phyloP scores from a whole-genome alignment of 768 basidiomycete species.

The Russula earlei region DNA sequence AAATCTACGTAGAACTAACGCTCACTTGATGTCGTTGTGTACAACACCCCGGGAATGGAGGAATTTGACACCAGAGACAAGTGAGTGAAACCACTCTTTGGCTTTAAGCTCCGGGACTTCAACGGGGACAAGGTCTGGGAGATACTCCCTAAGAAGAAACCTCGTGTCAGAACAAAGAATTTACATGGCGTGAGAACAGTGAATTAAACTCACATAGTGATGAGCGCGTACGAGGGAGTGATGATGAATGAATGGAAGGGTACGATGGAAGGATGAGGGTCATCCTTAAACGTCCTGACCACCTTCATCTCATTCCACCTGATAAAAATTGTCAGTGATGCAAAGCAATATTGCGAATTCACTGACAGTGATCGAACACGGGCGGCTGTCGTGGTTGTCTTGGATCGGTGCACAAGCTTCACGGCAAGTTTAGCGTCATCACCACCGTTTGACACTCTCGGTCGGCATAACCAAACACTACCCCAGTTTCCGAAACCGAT shows the following conservation, averaged over 20 bases:
- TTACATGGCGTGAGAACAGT: background rate
- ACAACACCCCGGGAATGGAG: constrained; percentile 77
- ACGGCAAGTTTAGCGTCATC: constrained; percentile 62
- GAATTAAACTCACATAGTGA: constrained; percentile 65
- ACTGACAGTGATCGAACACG: constrained; percentile 80
- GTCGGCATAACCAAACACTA: constrained; percentile 72
- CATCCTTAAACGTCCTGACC: constrained; percentile 70
- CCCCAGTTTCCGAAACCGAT: constrained; percentile 94
- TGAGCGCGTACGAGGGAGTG: constrained; percentile 81
- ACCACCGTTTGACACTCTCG: constrained; percentile 39
- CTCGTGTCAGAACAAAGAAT: background rate
- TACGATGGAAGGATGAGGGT: constrained; percentile 87
- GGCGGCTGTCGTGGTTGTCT: constrained; percentile 77
- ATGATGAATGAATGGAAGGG: constrained; percentile 92
- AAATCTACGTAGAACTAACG: constrained; percentile 14
- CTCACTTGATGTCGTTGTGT: constrained; percentile 92
- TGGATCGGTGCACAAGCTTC: constrained; percentile 83
- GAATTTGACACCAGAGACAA: constrained; percentile 76
- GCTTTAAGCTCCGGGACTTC: constrained; percentile 75
- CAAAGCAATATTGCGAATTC: background rate
- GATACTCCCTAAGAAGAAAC: constrained; percentile 60
- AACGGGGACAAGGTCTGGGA: constrained; percentile 81
- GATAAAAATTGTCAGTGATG: background rate
- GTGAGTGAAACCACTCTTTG: constrained; percentile 70
- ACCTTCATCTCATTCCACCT: constrained; percentile 99